Evolutionary conservation across 768 basidiomycete species (phyloP), one percentile per base, ranked within the genome.

Genomic region (Auricularia auricula-judae): DNA sequence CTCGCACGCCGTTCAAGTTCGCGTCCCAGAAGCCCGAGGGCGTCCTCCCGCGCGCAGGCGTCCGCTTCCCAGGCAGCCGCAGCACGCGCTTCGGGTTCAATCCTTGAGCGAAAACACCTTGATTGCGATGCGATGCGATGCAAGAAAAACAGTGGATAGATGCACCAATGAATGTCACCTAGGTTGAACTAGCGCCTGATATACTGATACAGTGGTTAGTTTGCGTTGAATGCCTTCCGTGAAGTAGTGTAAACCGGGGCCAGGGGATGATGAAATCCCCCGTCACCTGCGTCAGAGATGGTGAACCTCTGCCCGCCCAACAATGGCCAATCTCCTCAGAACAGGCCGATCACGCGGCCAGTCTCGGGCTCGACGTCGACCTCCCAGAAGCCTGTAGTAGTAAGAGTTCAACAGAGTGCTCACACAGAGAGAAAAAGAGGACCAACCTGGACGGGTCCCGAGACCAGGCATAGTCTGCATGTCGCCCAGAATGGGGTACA

Each of bases 401-500:
- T 29, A 36, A 8, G 39, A 29, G 39, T 66, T 29, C 29, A 29
- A 2, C 29, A 29, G 18, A 34, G 7, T n/a, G 67, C 63, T 66
- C 7, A 44, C 16, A 33, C 39, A 7, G 44, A 33, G 33, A 18
- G 47, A 3, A 65, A 33, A 3, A 5, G 23, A 12, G 56, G 39
- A 66, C 77, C 68, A 65, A 86, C 89, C 91, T 74, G 93, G 93
- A 66, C 93, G 86, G 65, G 93, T 97, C 33, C 87, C 91, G 51
- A 97, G 83, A 69, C 94, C 96, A 54, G 96, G 96, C 93, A 99
- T 96, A 64, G 94, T 98, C 74, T 92, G 89, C 91, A 99, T 98
- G 74, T 95, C 93, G 44, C 91, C 92, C n/a, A 91, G 81, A 67
- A 98, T 83, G 29, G 96, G 95, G 75, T 95, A 97, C 67, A 98